These are phyloP conservation scores for Hevea brasiliensis DNA, from an alignment of 345 rosid genomes.

Conservation along the genomic window DNA sequence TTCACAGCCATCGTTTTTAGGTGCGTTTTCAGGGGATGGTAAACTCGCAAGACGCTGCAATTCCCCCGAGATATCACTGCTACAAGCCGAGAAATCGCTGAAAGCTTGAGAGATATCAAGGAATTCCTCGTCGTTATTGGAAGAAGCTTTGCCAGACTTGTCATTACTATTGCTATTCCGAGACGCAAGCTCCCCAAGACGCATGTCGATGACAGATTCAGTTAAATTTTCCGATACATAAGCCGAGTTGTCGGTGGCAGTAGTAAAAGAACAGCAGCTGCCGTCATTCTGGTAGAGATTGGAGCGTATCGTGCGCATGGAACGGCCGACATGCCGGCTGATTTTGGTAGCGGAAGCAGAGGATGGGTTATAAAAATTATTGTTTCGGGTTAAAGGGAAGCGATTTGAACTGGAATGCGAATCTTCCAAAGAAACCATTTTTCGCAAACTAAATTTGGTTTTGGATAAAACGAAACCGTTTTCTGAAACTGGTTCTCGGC, in stretches of 20 bases:
- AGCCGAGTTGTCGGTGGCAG: conserved; percentile 46
- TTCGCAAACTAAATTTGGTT: background rate
- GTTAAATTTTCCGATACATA: conserved; percentile 69
- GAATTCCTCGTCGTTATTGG: conserved; percentile 43
- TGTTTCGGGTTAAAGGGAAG: conserved; percentile 49
- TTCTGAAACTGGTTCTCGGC: background rate
- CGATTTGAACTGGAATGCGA: conserved; percentile 55
- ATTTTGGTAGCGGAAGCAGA: conserved; percentile 44
- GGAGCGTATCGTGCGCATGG: conserved; percentile 91
- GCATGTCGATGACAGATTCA: conserved; percentile 85
- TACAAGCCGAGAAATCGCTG: conserved; percentile 79
- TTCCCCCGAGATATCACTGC: conserved; percentile 96
- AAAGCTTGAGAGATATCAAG: conserved; percentile 79
- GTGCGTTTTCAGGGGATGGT: conserved; percentile 44
- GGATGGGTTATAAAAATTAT: conserved; percentile 27
- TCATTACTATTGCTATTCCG: conserved; percentile 16
- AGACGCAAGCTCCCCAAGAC: conserved; percentile 75
- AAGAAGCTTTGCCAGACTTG: conserved; percentile 40
- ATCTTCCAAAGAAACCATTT: conserved; percentile 77
- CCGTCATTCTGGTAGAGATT: conserved; percentile 48
- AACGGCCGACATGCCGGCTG: conserved; percentile 68
- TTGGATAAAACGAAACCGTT: background rate
- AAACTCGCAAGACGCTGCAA: conserved; percentile 78
- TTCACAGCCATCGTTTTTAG: conserved; percentile 21
- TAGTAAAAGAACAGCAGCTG: conserved; percentile 44